Evolutionary conservation across 805 yeast species (phyloP).

Genomic region (Ascoidea rubescens): DNA sequence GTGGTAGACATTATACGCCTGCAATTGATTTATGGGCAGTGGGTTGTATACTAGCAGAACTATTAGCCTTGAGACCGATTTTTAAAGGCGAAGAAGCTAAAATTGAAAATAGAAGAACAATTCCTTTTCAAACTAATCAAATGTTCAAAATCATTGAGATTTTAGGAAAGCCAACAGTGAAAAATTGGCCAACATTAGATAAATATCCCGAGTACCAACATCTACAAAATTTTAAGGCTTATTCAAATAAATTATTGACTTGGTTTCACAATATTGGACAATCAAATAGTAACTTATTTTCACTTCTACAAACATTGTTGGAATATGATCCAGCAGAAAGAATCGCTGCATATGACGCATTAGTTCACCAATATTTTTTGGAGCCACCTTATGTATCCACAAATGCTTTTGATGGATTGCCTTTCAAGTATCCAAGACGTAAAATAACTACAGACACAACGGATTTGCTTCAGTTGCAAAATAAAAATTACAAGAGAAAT

Average conservation of each 20-base stretch:
- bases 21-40: conserved; percentile 93
- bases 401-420: conserved; percentile 70
- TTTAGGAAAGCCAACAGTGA: conserved; percentile 74
- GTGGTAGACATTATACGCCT: conserved; percentile 86
- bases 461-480: conserved; percentile 22
- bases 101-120: conserved; percentile 82
- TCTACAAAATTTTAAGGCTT: conserved; percentile 42
- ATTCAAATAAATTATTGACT: conserved; percentile 55
- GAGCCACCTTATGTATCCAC: conserved; percentile 54
- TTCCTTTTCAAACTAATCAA: conserved; percentile 91
- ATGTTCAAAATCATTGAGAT: conserved; percentile 82
- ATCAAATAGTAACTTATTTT: conserved; percentile 18
- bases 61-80: conserved; percentile 77
- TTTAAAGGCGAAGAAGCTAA: conserved; percentile 98
- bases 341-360: conserved; percentile 63
- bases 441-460: conserved; percentile 80
- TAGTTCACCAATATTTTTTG: conserved; percentile 67
- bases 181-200: conserved; percentile 67
- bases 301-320: conserved; percentile 47
- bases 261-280: conserved; percentile 87
- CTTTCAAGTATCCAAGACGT: conserved; percentile 68
- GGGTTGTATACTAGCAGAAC: conserved; percentile 88
- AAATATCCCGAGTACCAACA: conserved; percentile 76
- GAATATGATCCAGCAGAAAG: conserved; percentile 76
- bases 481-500: neutral